Conservation (phyloP, 164 flowering plant genomes). For the Platanus orientalis region DNA sequence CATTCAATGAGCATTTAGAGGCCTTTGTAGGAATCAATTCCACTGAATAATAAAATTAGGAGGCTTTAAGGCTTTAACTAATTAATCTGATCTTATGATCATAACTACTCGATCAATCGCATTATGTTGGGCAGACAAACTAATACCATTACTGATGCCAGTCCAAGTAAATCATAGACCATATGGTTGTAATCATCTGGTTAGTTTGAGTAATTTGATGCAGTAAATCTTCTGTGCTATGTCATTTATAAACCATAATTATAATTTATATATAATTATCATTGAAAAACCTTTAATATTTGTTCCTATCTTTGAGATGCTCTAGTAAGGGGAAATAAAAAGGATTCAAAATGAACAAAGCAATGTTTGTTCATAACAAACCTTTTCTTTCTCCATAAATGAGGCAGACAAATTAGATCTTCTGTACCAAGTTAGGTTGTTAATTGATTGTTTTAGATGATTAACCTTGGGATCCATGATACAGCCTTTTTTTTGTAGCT, state of each 20-base stretch:
- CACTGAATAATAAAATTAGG: too few species aligned
- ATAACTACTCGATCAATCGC: background rate
- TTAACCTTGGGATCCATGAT: conserved; percentile 21
- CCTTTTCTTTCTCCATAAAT: conserved; percentile 7
- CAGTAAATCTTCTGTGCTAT: background rate
- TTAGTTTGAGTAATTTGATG: background rate
- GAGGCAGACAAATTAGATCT: conserved; percentile 33
- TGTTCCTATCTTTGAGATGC: too few species aligned
- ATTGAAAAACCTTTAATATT: background rate
- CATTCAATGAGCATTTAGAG: background rate
- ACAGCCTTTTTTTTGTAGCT: background rate
- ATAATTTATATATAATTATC: background rate
- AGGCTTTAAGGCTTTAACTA: background rate
- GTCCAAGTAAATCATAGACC: too few species aligned
- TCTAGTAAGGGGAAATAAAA: too few species aligned
- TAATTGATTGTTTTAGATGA: conserved; percentile 13
- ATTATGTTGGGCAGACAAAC: background rate
- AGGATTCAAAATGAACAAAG: too few species aligned
- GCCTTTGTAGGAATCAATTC: background rate
- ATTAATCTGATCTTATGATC: background rate
- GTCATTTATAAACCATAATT: background rate
- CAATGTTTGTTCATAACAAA: background rate
- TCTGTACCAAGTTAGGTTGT: background rate
- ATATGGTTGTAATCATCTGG: background rate
- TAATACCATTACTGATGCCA: too few species aligned